Percentiles rank a stretch among this genome's conserved stretches.
Evolutionary conservation across 257 asterid genomes (phyloP).

Genomic region (Capsicum rhomboideum): DNA sequence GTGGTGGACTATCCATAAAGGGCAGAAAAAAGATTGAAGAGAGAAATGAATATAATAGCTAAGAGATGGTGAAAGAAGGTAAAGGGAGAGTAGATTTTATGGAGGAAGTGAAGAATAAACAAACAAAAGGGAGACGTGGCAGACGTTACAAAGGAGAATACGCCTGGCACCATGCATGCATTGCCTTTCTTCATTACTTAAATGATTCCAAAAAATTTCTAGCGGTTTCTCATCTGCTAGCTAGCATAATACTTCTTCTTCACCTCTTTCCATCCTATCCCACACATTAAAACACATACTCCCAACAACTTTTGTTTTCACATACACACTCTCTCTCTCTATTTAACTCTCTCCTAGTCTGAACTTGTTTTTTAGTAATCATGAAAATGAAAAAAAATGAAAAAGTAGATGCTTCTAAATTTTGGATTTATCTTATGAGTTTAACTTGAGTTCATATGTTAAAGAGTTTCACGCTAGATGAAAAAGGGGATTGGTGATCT

Average conservation of each 20-base stretch:
- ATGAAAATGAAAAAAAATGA: neutral
- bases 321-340: too few relatives aligned
- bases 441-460: neutral
- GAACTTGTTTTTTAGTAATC: neutral
- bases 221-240: too few relatives aligned
- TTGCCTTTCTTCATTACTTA: neutral
- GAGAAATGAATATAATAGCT: neutral
- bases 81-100: too few relatives aligned
- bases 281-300: neutral
- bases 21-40: too few relatives aligned
- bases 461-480: too few relatives aligned
- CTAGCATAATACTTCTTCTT: too few relatives aligned
- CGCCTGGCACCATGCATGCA: constrained; percentile 1
- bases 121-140: neutral
- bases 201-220: neutral
- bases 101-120: neutral
- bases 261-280: neutral
- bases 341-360: neutral
- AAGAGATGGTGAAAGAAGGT: too few relatives aligned
- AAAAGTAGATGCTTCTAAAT: neutral
- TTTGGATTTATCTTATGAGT: neutral
- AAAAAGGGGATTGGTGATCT: too few relatives aligned
- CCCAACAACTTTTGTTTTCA: neutral
- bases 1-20: neutral
- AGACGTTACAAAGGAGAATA: neutral